These are phyloP conservation scores for Phalaenopsis equestris DNA, from an alignment of 106 monocot genomes.

Conservation along the genomic window DNA sequence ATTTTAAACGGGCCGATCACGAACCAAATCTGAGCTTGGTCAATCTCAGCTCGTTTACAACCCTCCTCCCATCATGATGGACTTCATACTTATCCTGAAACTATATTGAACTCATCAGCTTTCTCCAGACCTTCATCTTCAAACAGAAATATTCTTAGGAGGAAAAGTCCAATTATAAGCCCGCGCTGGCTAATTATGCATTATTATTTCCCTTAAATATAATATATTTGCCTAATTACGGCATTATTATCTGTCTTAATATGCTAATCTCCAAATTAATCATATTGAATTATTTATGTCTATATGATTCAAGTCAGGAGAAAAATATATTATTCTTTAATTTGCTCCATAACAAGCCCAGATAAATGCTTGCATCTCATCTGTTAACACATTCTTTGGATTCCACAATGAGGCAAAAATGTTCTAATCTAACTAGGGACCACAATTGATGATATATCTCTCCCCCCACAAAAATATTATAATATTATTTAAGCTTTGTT, in stretches of 20 bases:
- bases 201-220: background rate
- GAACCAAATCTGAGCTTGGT: too few species aligned
- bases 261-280: background rate
- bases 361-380: background rate
- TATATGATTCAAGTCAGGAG: background rate
- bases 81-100: background rate
- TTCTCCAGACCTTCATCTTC: background rate
- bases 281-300: background rate
- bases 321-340: background rate
- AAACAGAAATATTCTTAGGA: background rate
- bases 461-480: background rate
- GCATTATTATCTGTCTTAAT: background rate
- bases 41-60: too few species aligned
- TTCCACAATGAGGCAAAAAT: constrained; percentile 1
- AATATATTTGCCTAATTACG: background rate
- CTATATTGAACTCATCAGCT: background rate
- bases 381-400: constrained; percentile 1
- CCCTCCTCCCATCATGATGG: too few species aligned
- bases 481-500: too few species aligned
- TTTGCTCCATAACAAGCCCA: background rate
- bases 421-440: background rate
- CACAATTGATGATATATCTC: background rate
- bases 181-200: background rate
- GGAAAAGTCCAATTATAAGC: background rate
- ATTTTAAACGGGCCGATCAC: too few species aligned